phyloP scores from a whole-genome alignment of 2,329 filamentous ascomycete species.

The Hypomyces perniciosus region DNA sequence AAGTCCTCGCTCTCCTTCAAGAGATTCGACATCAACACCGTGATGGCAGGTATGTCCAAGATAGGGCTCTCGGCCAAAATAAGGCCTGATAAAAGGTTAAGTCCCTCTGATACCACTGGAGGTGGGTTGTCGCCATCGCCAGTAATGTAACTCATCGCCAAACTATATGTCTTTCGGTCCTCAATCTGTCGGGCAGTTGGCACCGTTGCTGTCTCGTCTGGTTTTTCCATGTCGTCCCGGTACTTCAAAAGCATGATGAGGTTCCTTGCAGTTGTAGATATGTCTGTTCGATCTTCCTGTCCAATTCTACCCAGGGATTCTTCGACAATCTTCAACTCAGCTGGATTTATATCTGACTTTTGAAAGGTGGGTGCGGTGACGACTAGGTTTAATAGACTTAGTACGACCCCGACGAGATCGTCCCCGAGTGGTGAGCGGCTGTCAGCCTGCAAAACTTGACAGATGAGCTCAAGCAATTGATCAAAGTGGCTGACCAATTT shows the following conservation, averaged over 20 bases:
- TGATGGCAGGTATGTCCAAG: slow-evolving; percentile 59
- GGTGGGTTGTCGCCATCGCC: slow-evolving; percentile 53
- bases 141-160: slow-evolving; percentile 60
- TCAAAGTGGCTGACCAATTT: slow-evolving; percentile 58
- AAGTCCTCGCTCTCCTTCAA: slow-evolving; percentile 64
- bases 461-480: slow-evolving; percentile 58
- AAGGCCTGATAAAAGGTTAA: slow-evolving; percentile 54
- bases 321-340: slow-evolving; percentile 41
- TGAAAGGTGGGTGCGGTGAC: slow-evolving; percentile 53
- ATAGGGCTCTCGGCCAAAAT: slow-evolving; percentile 50
- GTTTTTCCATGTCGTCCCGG: slow-evolving; percentile 46
- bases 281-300: slow-evolving; percentile 30
- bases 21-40: slow-evolving; percentile 58
- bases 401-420: slow-evolving; percentile 45
- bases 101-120: slow-evolving; percentile 60
- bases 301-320: slow-evolving; percentile 41
- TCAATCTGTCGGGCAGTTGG: slow-evolving; percentile 47
- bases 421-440: slow-evolving; percentile 37
- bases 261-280: slow-evolving; percentile 50
- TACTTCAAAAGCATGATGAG: slow-evolving; percentile 50
- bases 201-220: slow-evolving; percentile 29
- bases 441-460: slow-evolving; percentile 50
- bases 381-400: slow-evolving; percentile 57
- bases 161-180: slow-evolving; percentile 54
- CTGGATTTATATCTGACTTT: slow-evolving; percentile 38